phyloP scores from a whole-genome alignment of 2,329 filamentous ascomycete species.

The Bipolaris gigantea region DNA sequence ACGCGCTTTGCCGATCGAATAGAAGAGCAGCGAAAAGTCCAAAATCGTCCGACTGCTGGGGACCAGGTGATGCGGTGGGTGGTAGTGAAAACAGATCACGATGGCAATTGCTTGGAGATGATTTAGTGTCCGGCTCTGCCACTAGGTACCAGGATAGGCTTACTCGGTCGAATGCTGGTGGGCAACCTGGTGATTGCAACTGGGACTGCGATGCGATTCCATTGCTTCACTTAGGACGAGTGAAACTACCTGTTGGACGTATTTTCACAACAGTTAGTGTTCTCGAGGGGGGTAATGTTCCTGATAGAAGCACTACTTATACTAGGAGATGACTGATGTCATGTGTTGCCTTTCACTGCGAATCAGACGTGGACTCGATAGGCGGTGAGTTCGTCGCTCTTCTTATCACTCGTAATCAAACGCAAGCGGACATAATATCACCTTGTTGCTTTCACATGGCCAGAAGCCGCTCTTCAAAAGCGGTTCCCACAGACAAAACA shows the following conservation, averaged over 20 bases:
- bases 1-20: constrained; percentile 12
- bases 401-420: background rate
- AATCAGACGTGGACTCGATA: background rate
- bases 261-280: constrained; percentile 4
- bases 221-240: background rate
- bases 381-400: constrained; percentile 5
- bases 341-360: background rate
- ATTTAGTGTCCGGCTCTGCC: background rate
- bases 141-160: background rate
- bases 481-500: background rate
- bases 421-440: background rate
- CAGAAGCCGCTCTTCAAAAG: background rate
- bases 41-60: background rate
- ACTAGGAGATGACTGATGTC: background rate
- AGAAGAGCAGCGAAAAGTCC: constrained; percentile 14
- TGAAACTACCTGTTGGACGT: background rate
- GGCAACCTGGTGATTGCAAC: background rate
- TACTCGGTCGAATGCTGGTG: background rate
- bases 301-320: background rate
- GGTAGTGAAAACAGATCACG: background rate
- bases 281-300: background rate
- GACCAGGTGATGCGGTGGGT: background rate
- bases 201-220: background rate
- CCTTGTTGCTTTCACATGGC: background rate
- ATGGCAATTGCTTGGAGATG: background rate